These are phyloP conservation scores for Epicoccum sorghinum DNA, from an alignment of 2,329 filamentous ascomycete species.

Conservation along the genomic window DNA sequence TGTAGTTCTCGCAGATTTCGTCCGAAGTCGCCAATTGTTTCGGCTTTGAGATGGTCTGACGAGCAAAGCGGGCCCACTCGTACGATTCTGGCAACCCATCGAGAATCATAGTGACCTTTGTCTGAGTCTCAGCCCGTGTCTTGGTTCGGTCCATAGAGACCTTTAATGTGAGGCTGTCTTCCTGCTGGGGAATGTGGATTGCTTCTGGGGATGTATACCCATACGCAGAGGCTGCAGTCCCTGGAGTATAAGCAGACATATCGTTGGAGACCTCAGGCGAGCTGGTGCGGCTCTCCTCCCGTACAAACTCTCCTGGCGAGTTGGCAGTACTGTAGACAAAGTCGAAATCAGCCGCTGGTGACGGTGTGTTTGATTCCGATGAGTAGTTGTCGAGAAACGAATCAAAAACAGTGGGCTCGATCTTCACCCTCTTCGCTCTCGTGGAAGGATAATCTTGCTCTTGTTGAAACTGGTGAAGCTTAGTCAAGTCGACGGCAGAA, in stretches of 20 bases:
- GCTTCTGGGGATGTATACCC: slow-evolving; percentile 28
- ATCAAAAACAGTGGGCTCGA: slow-evolving; percentile 20
- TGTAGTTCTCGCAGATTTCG: slow-evolving; percentile 72
- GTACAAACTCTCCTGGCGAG: slow-evolving; percentile 37
- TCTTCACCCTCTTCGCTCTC: slow-evolving; percentile 21
- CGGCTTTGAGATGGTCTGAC: slow-evolving; percentile 91
- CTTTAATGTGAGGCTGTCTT: slow-evolving; percentile 27
- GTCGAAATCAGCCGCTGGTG: slow-evolving; percentile 32
- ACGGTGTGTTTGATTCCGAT: slow-evolving; percentile 36
- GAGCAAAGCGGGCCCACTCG: slow-evolving; percentile 82
- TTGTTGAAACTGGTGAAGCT: slow-evolving; percentile 19
- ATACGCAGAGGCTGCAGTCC: slow-evolving; percentile 13
- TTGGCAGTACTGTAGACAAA: slow-evolving; percentile 42
- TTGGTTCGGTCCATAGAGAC: slow-evolving; percentile 59
- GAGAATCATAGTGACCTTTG: slow-evolving; percentile 82
- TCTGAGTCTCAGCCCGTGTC: slow-evolving; percentile 95
- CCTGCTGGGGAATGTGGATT: slow-evolving; percentile 36
- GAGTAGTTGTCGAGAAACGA: slow-evolving; percentile 30
- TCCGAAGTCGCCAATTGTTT: slow-evolving; percentile 83
- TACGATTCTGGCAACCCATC: slow-evolving; percentile 76
- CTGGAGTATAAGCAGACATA: slow-evolving; percentile 17
- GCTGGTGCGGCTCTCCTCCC: slow-evolving; percentile 39
- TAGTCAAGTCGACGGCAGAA: slow-evolving; percentile 33
- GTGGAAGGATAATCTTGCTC: slow-evolving; percentile 16
- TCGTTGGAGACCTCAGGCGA: slow-evolving; percentile 38